A percentile compares a stretch with the other conserved stretches of the same genome.
phyloP scores from a whole-genome alignment of 352 stramenopile species.

The Globisporangium apiculatum region DNA sequence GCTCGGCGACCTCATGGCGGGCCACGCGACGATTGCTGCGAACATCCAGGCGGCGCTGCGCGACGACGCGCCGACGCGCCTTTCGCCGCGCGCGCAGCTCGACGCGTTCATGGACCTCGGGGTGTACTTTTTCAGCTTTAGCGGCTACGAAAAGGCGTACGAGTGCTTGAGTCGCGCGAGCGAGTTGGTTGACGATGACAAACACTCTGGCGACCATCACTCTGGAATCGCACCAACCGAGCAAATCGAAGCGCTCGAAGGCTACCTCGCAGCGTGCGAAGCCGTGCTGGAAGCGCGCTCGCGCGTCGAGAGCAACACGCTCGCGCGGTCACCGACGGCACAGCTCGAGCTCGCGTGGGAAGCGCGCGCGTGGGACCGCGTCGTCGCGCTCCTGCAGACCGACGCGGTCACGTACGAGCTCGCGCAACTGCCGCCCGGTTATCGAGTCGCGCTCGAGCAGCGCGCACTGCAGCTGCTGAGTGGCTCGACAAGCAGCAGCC shows the following conservation, averaged over 20 bases:
- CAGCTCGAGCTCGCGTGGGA: constrained; percentile 46
- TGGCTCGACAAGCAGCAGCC: constrained; percentile 17
- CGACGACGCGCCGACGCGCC: constrained; percentile 33
- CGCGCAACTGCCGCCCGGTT: constrained; percentile 23
- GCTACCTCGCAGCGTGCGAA: constrained; percentile 65
- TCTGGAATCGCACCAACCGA: constrained; percentile 18
- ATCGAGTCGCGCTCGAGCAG: constrained; percentile 36
- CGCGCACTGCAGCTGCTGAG: constrained; percentile 33
- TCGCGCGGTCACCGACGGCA: constrained; percentile 25
- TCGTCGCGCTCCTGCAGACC: constrained; percentile 34
- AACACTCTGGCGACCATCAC: constrained; percentile 7
- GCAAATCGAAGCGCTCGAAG: constrained; percentile 33
- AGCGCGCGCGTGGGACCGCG: constrained; percentile 36
- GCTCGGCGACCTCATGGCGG: constrained; percentile 52
- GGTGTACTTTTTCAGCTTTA: constrained; percentile 75
- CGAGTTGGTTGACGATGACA: constrained; percentile 42
- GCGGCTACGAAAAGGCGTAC: constrained; percentile 66
- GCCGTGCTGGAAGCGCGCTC: constrained; percentile 50
- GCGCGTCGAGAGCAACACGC: constrained; percentile 21
- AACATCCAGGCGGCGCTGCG: constrained; percentile 44
- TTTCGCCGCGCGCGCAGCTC: constrained; percentile 36
- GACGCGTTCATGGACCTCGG: constrained; percentile 64
- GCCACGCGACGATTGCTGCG: constrained; percentile 55
- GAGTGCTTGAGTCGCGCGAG: constrained; percentile 59
- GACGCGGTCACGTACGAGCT: constrained; percentile 35